Percentiles rank a stretch among this genome's conserved stretches.
These are phyloP conservation scores for Prunus davidiana DNA, from an alignment of 306 rosid species.

Conservation along the genomic window DNA sequence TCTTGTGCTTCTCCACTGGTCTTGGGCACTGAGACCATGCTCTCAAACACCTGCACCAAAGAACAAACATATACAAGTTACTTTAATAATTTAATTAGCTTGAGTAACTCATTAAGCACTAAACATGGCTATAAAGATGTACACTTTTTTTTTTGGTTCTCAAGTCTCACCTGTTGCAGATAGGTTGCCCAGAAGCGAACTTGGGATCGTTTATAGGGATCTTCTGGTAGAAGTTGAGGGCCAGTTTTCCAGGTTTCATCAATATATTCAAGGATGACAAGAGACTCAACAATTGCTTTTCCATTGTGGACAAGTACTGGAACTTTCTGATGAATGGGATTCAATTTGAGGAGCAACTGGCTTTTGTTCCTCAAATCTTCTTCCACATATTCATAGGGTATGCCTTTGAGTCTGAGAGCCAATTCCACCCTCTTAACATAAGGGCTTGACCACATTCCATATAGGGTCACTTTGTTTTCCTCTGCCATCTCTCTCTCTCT, in stretches of 20 bases:
- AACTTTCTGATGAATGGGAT: constrained; percentile 14
- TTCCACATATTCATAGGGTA: constrained; percentile 21
- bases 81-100: not conserved
- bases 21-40: not conserved
- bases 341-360: constrained; percentile 15
- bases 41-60: constrained; percentile 13
- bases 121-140: not conserved
- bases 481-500: constrained; percentile 18
- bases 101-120: not conserved
- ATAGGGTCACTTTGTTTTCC: constrained; percentile 14
- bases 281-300: constrained; percentile 19
- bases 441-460: constrained; percentile 21
- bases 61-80: not conserved
- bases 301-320: constrained; percentile 29
- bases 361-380: constrained; percentile 22
- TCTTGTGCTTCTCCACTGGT: constrained; percentile 13
- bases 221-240: constrained; percentile 15
- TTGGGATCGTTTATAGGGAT: constrained; percentile 17
- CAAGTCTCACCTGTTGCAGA: constrained; percentile 10
- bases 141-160: not conserved
- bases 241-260: constrained; percentile 20
- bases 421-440: constrained; percentile 25
- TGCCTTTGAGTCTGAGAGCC: constrained; percentile 21
- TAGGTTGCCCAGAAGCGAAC: constrained; percentile 15
- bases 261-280: constrained; percentile 20